These are phyloP conservation scores for Globisporangium splendens DNA, from an alignment of 352 stramenopile genomes.

Conservation along the genomic window DNA sequence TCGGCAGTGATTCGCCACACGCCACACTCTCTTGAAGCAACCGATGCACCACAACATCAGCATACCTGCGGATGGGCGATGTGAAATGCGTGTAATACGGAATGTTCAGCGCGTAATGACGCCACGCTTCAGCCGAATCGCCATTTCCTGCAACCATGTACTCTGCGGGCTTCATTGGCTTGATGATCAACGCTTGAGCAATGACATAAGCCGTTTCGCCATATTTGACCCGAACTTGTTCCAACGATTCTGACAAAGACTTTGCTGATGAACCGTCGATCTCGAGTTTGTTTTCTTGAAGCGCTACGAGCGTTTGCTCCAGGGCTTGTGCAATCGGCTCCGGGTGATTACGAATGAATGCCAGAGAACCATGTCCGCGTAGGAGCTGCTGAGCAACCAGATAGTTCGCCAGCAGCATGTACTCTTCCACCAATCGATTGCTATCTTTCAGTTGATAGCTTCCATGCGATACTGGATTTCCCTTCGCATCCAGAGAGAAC, in stretches of 20 bases:
- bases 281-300: conserved; percentile 59
- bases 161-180: conserved; percentile 93
- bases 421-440: conserved; percentile 96
- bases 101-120: conserved; percentile 97
- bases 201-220: conserved; percentile 85
- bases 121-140: conserved; percentile 70
- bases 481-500: conserved; percentile 92
- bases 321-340: conserved; percentile 57
- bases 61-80: conserved; percentile 95
- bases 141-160: conserved; percentile 89
- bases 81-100: conserved; percentile 99
- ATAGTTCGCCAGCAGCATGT: conserved; percentile 99
- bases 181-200: conserved; percentile 92
- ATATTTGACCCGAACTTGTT: conserved; percentile 55
- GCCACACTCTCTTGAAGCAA: conserved; percentile 54
- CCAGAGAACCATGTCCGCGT: conserved; percentile 75
- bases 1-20: conserved; percentile 6
- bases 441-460: conserved; percentile 93
- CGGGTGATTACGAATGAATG: conserved; percentile 90
- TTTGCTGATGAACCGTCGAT: conserved; percentile 83
- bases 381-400: conserved; percentile 95
- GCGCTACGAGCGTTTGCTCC: conserved; percentile 34
- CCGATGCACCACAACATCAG: conserved; percentile 78
- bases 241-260: conserved; percentile 83
- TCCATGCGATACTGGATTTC: conserved; percentile 84